Conservation (phyloP, 1,284 basidiomycete genomes). For the Puccinia triticina region DNA sequence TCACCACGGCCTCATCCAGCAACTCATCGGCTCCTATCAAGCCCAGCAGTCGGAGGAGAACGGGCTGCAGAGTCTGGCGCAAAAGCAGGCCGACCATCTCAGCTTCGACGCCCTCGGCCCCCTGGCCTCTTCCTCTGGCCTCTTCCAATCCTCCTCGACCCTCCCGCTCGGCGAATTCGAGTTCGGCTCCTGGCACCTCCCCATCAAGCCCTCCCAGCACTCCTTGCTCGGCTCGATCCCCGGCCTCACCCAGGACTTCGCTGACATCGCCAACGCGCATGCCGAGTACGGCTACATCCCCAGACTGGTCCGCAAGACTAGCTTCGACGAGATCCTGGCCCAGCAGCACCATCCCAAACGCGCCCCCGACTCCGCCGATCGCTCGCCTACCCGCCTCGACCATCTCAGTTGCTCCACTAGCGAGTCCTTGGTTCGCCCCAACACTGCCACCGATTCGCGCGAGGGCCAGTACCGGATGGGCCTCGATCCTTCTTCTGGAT, state of each 20-base stretch:
- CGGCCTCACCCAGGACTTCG: conserved; percentile 40
- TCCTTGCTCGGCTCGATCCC: conserved; percentile 34
- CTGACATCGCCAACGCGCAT: conserved; percentile 38
- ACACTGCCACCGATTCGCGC: too few relatives aligned
- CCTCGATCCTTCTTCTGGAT: neutral
- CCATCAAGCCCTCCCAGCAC: conserved; percentile 42
- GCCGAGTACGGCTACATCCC: conserved; percentile 50
- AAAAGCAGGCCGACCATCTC: neutral
- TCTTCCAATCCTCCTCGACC: conserved; percentile 19
- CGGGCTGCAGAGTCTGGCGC: conserved; percentile 6
- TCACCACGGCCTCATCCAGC: conserved; percentile 22
- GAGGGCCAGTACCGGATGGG: neutral
- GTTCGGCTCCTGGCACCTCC: conserved; percentile 23
- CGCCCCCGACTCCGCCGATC: neutral
- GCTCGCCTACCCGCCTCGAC: conserved; percentile 9
- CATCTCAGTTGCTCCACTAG: neutral
- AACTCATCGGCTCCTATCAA: conserved; percentile 34
- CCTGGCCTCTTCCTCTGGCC: neutral
- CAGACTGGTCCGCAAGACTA: conserved; percentile 46
- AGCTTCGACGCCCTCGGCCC: neutral
- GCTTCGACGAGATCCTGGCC: conserved; percentile 49
- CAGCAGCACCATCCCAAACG: conserved; percentile 40
- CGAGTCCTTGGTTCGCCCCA: conserved; percentile 18
- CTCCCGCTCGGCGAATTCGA: conserved; percentile 20
- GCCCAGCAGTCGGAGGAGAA: conserved; percentile 36